Conservation (phyloP, 2,329 filamentous ascomycete species). For the Talaromyces sp. region DNA sequence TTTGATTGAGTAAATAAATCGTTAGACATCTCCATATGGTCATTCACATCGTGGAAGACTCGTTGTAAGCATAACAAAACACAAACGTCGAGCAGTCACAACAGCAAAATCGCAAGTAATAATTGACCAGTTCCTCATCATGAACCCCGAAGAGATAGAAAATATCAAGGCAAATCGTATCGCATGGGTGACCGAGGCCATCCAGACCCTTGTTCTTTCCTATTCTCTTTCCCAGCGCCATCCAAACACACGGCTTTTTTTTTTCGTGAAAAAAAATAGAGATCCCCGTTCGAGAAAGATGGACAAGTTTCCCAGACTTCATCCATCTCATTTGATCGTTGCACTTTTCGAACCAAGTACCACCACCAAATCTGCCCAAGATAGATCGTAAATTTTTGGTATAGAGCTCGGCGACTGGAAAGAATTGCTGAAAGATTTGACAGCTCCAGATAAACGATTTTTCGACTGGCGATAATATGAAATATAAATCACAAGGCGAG, state of each 20-base stretch:
- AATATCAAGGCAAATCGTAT: conserved; percentile 19
- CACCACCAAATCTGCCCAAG: conserved; percentile 23
- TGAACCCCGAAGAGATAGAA: conserved; percentile 22
- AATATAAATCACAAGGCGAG: background rate
- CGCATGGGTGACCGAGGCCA: conserved; percentile 2
- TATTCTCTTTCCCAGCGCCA: conserved; percentile 31
- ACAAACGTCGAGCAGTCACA: conserved; percentile 16
- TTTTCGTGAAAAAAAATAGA: background rate
- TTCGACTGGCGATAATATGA: conserved; percentile 5
- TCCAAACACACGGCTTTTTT: conserved; percentile 34
- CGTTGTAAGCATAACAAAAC: background rate
- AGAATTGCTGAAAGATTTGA: conserved; percentile 14
- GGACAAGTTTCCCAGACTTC: conserved; percentile 20
- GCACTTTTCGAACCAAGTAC: conserved; percentile 11
- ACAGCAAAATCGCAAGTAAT: conserved; percentile 10
- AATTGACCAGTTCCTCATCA: conserved; percentile 38
- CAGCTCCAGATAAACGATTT: conserved; percentile 18
- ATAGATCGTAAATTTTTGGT: conserved; percentile 18
- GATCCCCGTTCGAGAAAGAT: conserved; percentile 24
- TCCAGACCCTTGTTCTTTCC: background rate
- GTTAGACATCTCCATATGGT: conserved; percentile 35
- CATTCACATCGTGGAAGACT: conserved; percentile 9
- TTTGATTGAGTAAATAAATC: conserved; percentile 31
- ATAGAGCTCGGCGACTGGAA: conserved; percentile 20
- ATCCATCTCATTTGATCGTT: conserved; percentile 12